phyloP scores from a whole-genome alignment of 164 flowering plant species.

The Tetracentron sinense region DNA sequence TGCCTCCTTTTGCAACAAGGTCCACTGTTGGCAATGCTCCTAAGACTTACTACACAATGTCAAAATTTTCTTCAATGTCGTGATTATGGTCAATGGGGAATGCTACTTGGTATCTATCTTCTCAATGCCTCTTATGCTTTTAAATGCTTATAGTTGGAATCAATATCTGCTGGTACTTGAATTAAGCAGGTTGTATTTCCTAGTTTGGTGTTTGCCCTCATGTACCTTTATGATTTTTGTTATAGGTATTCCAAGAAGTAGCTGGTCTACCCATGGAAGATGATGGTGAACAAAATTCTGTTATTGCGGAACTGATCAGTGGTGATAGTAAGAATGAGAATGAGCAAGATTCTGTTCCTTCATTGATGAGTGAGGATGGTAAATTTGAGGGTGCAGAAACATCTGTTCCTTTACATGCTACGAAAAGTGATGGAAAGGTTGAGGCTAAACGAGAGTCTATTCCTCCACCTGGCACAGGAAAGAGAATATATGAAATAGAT shows the following conservation, averaged over 20 bases:
- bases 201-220: background rate
- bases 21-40: no score
- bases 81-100: no score
- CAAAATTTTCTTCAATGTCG: no score
- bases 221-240: constrained; percentile 11
- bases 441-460: constrained; percentile 36
- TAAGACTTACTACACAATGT: no score
- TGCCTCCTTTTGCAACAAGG: no score
- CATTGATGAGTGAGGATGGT: constrained; percentile 17
- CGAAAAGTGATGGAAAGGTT: constrained; percentile 18
- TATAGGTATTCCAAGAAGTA: constrained; percentile 33
- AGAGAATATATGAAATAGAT: constrained; percentile 82
- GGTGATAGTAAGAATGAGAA: constrained; percentile 16
- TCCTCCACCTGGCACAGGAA: constrained; percentile 81
- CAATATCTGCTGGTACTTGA: background rate
- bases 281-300: constrained; percentile 10
- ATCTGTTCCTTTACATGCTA: constrained; percentile 13
- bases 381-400: constrained; percentile 19
- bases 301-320: constrained; percentile 13
- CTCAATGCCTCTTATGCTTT: background rate
- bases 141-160: background rate
- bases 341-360: constrained; percentile 23
- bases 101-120: no score
- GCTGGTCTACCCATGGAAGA: constrained; percentile 22
- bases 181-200: background rate